These are phyloP conservation scores for Volutella citrinella DNA, from an alignment of 2,329 filamentous ascomycete genomes.

Conservation along the genomic window DNA sequence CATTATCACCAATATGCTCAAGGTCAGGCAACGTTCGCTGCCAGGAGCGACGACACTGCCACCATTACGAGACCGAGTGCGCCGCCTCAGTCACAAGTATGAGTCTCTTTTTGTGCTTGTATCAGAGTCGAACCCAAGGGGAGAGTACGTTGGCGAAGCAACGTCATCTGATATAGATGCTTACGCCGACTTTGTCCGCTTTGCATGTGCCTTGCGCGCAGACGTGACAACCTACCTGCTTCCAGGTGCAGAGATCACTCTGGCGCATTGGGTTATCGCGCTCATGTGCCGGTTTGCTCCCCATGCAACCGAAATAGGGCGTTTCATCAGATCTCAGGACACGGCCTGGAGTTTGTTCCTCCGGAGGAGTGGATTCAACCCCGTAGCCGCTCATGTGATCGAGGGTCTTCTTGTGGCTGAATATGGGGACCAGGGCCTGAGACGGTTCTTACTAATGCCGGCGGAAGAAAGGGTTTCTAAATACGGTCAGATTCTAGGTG, in stretches of 20 bases:
- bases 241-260: slow-evolving; percentile 45
- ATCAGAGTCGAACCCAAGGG: slow-evolving; percentile 46
- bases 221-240: slow-evolving; percentile 44
- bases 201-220: slow-evolving; percentile 40
- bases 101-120: slow-evolving; percentile 67
- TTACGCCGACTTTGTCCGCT: slow-evolving; percentile 49
- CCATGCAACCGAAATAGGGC: slow-evolving; percentile 25
- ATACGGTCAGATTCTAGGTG: slow-evolving; percentile 27
- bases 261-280: slow-evolving; percentile 54
- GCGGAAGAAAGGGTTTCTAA: slow-evolving; percentile 18
- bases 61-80: slow-evolving; percentile 54
- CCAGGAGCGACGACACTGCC: slow-evolving; percentile 45
- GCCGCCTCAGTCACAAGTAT: slow-evolving; percentile 55
- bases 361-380: slow-evolving; percentile 34
- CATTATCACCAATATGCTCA: slow-evolving; percentile 67
- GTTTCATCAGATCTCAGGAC: slow-evolving; percentile 36
- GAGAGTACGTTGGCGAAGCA: slow-evolving; percentile 39
- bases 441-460: slow-evolving; percentile 29
- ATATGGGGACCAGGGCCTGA: slow-evolving; percentile 26
- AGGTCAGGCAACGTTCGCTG: slow-evolving; percentile 67
- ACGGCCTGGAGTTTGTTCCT: slow-evolving; percentile 39
- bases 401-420: slow-evolving; percentile 23
- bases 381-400: slow-evolving; percentile 34
- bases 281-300: slow-evolving; percentile 46
- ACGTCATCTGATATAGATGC: slow-evolving; percentile 40